A percentile compares a stretch with the other conserved stretches of the same genome.
These are phyloP conservation scores for Lipomyces lipofer DNA, from an alignment of 805 yeast genomes.

Conservation along the genomic window DNA sequence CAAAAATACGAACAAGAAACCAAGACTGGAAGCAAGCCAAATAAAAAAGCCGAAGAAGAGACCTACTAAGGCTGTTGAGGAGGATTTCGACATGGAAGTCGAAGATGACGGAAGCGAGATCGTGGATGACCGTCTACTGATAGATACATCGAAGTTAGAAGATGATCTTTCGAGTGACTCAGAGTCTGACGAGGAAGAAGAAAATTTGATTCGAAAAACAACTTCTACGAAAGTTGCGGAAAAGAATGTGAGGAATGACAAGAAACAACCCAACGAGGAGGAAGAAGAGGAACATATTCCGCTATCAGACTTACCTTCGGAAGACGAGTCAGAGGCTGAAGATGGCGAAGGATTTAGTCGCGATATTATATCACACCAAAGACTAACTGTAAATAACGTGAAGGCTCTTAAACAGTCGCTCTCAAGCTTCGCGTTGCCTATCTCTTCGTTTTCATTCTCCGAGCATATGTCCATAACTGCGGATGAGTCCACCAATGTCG, in stretches of 20 bases:
- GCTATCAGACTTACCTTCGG: constrained; percentile 34
- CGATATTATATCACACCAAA: constrained; percentile 89
- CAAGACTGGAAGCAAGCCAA: neutral
- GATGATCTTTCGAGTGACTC: constrained; percentile 34
- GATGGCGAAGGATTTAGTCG: constrained; percentile 96
- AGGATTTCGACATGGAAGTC: constrained; percentile 44
- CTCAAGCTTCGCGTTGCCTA: constrained; percentile 46
- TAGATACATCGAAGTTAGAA: constrained; percentile 35
- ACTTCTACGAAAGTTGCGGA: constrained; percentile 40
- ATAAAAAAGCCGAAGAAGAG: constrained; percentile 3
- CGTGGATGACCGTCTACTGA: constrained; percentile 31
- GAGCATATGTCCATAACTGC: constrained; percentile 81
- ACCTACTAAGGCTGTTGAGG: neutral
- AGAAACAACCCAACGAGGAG: constrained; percentile 49
- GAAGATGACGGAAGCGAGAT: constrained; percentile 52
- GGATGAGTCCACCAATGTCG: constrained; percentile 55
- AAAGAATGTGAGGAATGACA: constrained; percentile 48
- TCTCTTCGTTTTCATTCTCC: constrained; percentile 66
- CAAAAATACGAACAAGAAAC: constrained; percentile 51
- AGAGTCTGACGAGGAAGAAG: constrained; percentile 42
- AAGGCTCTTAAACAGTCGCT: constrained; percentile 56
- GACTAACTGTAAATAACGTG: constrained; percentile 80
- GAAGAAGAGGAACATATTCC: constrained; percentile 51
- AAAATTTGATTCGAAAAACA: constrained; percentile 39
- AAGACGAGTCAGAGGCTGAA: constrained; percentile 73